Base-by-base conservation (phyloP, 331 rosid species). In the Quercus lobata region DNA sequence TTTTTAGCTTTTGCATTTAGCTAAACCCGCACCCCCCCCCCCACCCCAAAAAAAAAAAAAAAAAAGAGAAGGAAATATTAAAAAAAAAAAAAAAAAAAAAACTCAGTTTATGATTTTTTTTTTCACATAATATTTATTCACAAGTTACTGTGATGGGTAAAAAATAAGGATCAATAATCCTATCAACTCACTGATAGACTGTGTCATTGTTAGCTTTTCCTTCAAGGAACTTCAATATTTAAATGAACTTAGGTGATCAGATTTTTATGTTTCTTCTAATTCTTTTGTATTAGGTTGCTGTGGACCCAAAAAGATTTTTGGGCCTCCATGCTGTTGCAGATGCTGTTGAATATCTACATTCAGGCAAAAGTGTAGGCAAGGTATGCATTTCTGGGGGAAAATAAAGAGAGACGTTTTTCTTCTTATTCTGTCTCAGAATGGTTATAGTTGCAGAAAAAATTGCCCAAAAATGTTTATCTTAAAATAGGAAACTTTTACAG, bases 351-450 rank as follows among this genome's bases (percentile, higher is more conserved):
- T 86, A 95, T 84, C 97, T 95, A 78, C 98, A 95, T 84, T 95
- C 99, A 21, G 99, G 99, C 8, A 89, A 87, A 84, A 95, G 99
- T 78, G 92, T 93, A 25, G 99, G 99, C 69, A 95, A 95, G 99
- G 99, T 95, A 89, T 44, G 61, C 75, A 69, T 78, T 35, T 78
- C 25, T 66, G 5, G 63, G 9, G 69, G 18, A 6, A 32, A 37
- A 52, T 2, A 41, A 9, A 41, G 4, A 41, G 49, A 41, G 62
- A 61, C 24, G 15, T 34, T 46, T 9, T 68, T 34, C 52, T 62
- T 7, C 16, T 71, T 53, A 22, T 73, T 44, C 30, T 54, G 52
- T 35, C 71, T 54, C 24, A 71, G 14, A 71, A 15, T 57, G 56
- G 25, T 35, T 41, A 12, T 37, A 17, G 14, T 53, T 56, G 12